Evolutionary conservation across 2,329 filamentous ascomycete genomes (phyloP).

Genomic region (Pseudogymnoascus sp.): DNA sequence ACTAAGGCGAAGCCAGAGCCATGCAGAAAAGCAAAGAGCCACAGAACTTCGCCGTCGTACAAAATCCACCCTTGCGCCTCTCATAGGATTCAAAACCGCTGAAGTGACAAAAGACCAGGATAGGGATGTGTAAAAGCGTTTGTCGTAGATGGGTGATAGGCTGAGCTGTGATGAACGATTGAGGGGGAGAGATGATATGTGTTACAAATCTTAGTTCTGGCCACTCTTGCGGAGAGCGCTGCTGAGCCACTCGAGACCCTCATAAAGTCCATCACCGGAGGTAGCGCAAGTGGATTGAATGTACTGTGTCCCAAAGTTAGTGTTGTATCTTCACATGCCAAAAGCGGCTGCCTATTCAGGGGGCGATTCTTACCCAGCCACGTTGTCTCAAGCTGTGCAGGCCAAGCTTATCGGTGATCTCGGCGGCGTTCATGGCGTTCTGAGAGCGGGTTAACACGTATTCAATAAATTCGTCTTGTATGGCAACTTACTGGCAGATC

Average conservation of each 20-base stretch:
- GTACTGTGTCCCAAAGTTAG: slow-evolving; percentile 52
- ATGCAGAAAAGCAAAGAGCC: slow-evolving; percentile 22
- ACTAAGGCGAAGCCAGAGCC: slow-evolving; percentile 19
- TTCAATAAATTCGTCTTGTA: not conserved
- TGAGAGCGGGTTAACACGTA: slow-evolving; percentile 36
- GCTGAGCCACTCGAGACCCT: slow-evolving; percentile 93
- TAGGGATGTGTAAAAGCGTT: not conserved
- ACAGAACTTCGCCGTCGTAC: slow-evolving; percentile 28
- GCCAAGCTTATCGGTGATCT: slow-evolving; percentile 99
- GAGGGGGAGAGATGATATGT: slow-evolving; percentile 10
- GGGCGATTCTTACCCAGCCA: slow-evolving; percentile 71
- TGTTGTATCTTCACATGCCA: slow-evolving; percentile 11
- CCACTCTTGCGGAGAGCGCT: slow-evolving; percentile 73
- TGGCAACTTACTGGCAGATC: slow-evolving; percentile 82
- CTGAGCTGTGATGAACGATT: slow-evolving; percentile 9
- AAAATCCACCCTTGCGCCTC: slow-evolving; percentile 30
- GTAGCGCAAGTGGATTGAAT: slow-evolving; percentile 99
- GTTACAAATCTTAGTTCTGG: slow-evolving; percentile 45
- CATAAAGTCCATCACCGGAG: slow-evolving; percentile 97
- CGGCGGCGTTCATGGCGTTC: slow-evolving; percentile 99
- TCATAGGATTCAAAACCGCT: slow-evolving; percentile 25
- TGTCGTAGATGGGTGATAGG: slow-evolving; percentile 3
- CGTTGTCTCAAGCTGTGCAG: slow-evolving; percentile 98
- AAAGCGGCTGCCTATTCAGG: slow-evolving; percentile 31
- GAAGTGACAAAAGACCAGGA: slow-evolving; percentile 26